Conservation (phyloP, 2,329 filamentous ascomycete species). For the Alternaria ventricosa region DNA sequence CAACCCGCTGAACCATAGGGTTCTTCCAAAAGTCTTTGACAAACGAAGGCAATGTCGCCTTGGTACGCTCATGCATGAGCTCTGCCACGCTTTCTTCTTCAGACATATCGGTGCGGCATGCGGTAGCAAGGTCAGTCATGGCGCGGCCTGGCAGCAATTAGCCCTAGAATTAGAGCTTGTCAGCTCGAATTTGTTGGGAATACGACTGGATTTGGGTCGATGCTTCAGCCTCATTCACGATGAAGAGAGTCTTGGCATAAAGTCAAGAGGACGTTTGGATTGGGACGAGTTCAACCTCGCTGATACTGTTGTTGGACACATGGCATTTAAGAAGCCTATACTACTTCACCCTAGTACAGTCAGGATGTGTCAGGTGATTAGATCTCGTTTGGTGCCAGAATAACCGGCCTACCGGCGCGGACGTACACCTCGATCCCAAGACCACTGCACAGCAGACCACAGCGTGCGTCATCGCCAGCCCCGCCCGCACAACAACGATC, state of each 20-base stretch:
- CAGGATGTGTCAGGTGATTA: neutral
- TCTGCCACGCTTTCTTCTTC: neutral
- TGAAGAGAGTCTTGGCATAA: neutral
- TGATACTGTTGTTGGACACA: neutral
- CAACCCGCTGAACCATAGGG: neutral
- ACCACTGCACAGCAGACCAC: neutral
- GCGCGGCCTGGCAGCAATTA: neutral
- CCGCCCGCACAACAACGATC: neutral
- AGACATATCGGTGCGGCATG: neutral
- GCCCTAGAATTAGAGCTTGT: neutral
- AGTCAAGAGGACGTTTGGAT: neutral
- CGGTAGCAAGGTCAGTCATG: neutral
- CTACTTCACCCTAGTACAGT: neutral
- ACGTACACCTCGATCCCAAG: neutral
- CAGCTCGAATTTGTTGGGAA: neutral
- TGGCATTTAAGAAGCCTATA: neutral
- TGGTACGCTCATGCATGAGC: neutral
- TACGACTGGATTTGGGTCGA: neutral
- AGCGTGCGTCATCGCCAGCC: neutral
- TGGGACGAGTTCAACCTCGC: neutral
- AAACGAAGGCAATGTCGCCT: neutral
- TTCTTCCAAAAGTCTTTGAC: neutral
- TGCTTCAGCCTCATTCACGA: neutral
- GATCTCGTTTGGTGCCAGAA: neutral
- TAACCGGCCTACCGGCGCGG: neutral